Evolutionary conservation across 805 yeast species (phyloP), one percentile per base, ranked within the genome.

Genomic region (Wickerhamiella bombiphila): DNA sequence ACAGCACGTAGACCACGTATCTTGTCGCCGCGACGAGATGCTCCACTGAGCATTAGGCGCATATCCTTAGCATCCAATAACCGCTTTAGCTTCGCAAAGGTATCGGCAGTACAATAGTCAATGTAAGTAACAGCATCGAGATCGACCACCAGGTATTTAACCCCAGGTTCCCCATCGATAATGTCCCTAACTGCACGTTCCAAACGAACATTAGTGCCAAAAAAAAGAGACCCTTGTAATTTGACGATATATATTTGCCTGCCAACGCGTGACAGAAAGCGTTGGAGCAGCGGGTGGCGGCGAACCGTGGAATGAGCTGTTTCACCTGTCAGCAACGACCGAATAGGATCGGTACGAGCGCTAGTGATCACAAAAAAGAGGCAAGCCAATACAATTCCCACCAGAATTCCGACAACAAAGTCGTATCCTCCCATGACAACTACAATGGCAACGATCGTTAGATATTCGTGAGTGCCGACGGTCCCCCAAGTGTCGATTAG

Each of bases 51-150:
- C 19, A 86, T 70, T 53, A 91, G 59, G 45, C 72, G 77, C 14
- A 88, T 77, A 37, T 67, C 66, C 43, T 74, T 76, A 16, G 79
- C 76, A 41, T 70, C 70, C 14, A 83, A 63, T 49, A 86, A 69
- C 44, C 93, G 77, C 54, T 81, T 74, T 43, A 91, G 78, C 49
- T 95, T 66, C 48, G 85, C 74, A 55, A 91, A 81, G 0, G 96
- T 94, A 57, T 91, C 97, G 7, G 95, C 94, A 0, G 97, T 96
- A 33, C 94, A 80, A 51, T 80, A 91, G 58, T 91, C 98, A 45
- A 91, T 73, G 34, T 72, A 72, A 51, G 45, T 68, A 22, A 91
- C 94, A 28, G 77, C 74, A 47, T 76, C 76, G 68, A 91, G 76
- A 59, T 91, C 98, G 34, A 91, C 55, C 36, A 91, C 73, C 44